These are phyloP conservation scores for Triticum turgidum DNA, from an alignment of 176 grass and related monocot genomes.

Conservation along the genomic window DNA sequence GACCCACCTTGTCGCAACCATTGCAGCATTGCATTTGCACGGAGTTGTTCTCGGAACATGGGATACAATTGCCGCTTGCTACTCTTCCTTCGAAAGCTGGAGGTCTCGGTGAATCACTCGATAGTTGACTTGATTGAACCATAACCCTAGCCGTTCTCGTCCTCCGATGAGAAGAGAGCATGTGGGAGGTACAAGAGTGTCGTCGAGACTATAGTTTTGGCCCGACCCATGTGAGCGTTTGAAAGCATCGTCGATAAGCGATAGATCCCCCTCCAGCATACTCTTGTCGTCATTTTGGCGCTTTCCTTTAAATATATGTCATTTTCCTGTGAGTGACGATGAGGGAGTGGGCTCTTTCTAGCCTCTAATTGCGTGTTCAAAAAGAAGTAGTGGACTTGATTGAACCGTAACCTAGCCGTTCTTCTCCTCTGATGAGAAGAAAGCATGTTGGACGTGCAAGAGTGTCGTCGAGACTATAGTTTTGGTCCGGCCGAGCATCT, in stretches of 20 bases:
- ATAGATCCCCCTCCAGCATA: neutral
- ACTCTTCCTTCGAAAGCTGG: neutral
- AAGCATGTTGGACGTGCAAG: neutral
- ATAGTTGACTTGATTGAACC: too few species aligned
- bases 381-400: neutral
- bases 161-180: neutral
- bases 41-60: neutral
- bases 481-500: neutral
- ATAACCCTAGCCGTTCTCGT: neutral
- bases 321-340: neutral
- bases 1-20: neutral
- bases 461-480: too few species aligned
- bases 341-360: neutral
- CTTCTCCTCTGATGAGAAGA: neutral
- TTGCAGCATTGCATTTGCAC: too few species aligned
- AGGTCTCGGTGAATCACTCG: neutral
- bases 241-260: rapidly evolving
- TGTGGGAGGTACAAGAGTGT: neutral
- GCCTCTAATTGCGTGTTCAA: neutral
- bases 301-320: neutral
- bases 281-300: neutral
- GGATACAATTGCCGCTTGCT: neutral
- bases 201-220: too few species aligned
- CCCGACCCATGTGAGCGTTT: rapidly evolving
- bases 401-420: neutral